Conservation (phyloP, 2,329 filamentous ascomycete species). For the Leptographium lundbergii region DNA sequence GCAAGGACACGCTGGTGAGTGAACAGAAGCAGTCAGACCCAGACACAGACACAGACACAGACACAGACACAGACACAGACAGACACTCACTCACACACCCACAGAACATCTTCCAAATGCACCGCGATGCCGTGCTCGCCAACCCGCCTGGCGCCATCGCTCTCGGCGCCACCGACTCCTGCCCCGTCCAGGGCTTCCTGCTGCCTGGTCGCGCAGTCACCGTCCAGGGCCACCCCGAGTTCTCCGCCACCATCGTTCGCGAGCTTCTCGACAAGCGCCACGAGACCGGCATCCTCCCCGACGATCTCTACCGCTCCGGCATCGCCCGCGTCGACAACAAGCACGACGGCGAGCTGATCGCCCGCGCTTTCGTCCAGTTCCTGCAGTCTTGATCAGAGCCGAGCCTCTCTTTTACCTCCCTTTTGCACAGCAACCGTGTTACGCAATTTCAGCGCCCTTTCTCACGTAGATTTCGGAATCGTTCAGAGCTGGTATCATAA, state of each 20-base stretch:
- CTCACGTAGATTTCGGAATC: not conserved
- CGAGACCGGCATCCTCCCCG: slow-evolving; percentile 53
- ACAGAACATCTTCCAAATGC: slow-evolving; percentile 72
- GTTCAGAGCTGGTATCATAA: not conserved
- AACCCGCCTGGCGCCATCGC: slow-evolving; percentile 49
- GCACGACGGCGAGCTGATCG: slow-evolving; percentile 72
- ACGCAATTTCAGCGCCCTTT: no score
- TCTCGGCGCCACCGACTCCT: slow-evolving; percentile 53
- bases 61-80: not conserved
- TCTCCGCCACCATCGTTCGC: slow-evolving; percentile 56
- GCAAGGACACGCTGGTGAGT: slow-evolving; percentile 43
- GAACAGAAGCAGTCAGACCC: no score
- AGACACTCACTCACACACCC: not conserved
- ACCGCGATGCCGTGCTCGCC: slow-evolving; percentile 60
- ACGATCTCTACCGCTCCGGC: slow-evolving; percentile 56
- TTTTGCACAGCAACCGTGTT: no score
- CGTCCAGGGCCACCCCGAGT: slow-evolving; percentile 81
- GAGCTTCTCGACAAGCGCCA: slow-evolving; percentile 56
- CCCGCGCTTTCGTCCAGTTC: slow-evolving; percentile 64
- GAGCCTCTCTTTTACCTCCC: no score
- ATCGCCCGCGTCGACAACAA: slow-evolving; percentile 50
- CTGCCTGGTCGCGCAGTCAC: slow-evolving; percentile 52
- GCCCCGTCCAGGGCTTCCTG: slow-evolving; percentile 73
- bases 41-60: not conserved
- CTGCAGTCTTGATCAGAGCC: slow-evolving; percentile 26